Base-by-base conservation (phyloP, 805 yeast species). In the Starmerella tilneyi region DNA sequence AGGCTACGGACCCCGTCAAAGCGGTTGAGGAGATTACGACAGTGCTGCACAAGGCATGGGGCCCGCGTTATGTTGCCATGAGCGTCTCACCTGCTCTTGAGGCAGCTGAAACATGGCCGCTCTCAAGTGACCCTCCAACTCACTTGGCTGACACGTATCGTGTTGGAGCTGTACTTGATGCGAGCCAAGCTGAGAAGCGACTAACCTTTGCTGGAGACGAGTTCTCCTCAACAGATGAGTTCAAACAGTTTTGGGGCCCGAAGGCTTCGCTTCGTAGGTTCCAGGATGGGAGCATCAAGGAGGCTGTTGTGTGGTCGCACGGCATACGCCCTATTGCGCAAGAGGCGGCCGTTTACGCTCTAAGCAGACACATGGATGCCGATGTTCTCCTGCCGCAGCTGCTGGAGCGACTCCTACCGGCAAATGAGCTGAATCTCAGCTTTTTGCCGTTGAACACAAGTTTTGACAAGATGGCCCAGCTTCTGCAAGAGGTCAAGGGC, bases 171-270 rank as follows among this genome's bases (percentile, higher is more conserved):
- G 65, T 75, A 35, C 69, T 85, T 11, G 77, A 88, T 57, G 69
- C 92, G 5, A 74, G 71, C 7, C 84, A 81, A 57, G 70, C 81
- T 49, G 96, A 86, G 55, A 82, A 79, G 63, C 65, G 84, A 36
- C 84, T 92, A 1, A 84, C 94, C 1, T 84, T 78, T 57, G 96
- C 96, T 2, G 50, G 44, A 4, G 96, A 97, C 9, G 55, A 45
- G n/a, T 22, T 43, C 19, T 64, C 69, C 30, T 76, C 79, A 51
- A 69, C 74, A 31, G 48, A 43, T 3, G 70, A 72, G 44, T 92
- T 92, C 67, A 75, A 82, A 53, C 66, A 75, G 5, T 88, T 92
- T 59, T 92, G 99, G 99, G 96, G 96, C 9, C 59, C 73, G 9
- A 80, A 76, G 53, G 78, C 94, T 0, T 84, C 92, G 12, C 69